Conservation (phyloP, 257 asterid species). For the Thymus quinquecostatus region DNA sequence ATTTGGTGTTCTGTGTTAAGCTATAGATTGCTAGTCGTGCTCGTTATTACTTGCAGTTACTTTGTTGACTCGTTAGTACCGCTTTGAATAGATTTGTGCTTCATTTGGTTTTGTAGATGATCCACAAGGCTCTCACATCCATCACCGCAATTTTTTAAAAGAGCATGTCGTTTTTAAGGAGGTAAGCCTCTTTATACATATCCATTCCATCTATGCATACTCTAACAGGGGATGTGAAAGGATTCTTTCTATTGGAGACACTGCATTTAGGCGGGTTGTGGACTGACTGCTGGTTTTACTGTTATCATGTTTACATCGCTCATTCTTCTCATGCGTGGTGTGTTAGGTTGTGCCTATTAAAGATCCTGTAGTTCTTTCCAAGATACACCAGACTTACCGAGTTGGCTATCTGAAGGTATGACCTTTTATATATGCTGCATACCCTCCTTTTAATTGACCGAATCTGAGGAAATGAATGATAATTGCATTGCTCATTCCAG, state of each 20-base stretch:
- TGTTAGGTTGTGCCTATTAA: constrained; percentile 84
- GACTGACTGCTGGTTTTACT: constrained; percentile 10
- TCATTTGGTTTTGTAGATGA: constrained; percentile 65
- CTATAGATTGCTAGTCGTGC: neutral
- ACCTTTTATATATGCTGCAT: constrained; percentile 14
- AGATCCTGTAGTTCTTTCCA: constrained; percentile 76
- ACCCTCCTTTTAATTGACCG: neutral
- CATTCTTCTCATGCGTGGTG: constrained; percentile 29
- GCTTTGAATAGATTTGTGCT: constrained; percentile 29
- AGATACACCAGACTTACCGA: constrained; percentile 95
- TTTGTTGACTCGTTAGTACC: constrained; percentile 21
- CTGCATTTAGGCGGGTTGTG: constrained; percentile 7
- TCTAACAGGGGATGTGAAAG: constrained; percentile 15
- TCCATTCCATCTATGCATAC: neutral
- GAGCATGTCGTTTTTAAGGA: constrained; percentile 91
- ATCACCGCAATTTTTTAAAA: constrained; percentile 84
- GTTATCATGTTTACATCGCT: constrained; percentile 18
- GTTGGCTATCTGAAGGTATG: constrained; percentile 89
- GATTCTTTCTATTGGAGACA: constrained; percentile 11
- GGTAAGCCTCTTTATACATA: constrained; percentile 45
- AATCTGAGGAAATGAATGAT: constrained; percentile 25
- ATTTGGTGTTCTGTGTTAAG: neutral
- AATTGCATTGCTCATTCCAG: constrained; percentile 50
- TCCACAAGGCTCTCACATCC: constrained; percentile 68
- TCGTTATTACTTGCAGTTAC: constrained; percentile 1